These are phyloP conservation scores for Xylaria sp. DNA, from an alignment of 2,329 filamentous ascomycete genomes.

Conservation along the genomic window DNA sequence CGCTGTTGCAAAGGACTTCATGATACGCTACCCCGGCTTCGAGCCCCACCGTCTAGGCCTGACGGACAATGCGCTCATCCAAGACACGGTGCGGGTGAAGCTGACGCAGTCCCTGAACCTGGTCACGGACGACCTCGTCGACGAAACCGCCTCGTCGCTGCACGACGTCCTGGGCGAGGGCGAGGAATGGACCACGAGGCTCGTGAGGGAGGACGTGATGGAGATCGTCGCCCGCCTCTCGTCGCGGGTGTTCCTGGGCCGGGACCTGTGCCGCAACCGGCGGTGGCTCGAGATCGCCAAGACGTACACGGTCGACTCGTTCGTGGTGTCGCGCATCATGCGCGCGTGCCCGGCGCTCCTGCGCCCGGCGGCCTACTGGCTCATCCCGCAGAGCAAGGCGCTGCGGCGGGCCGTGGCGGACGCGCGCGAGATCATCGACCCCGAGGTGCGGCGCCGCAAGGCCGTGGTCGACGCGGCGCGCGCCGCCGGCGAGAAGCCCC, in stretches of 20 bases:
- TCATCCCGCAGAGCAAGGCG: slow-evolving; percentile 45
- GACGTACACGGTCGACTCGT: slow-evolving; percentile 45
- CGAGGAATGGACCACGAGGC: slow-evolving; percentile 44
- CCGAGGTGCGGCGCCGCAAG: slow-evolving; percentile 37
- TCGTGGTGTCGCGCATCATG: slow-evolving; percentile 42
- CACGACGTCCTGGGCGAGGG: slow-evolving; percentile 37
- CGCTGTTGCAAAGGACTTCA: slow-evolving; percentile 37
- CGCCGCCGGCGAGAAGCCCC: slow-evolving; percentile 34
- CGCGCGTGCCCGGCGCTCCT: slow-evolving; percentile 44
- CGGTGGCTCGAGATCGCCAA: slow-evolving; percentile 50
- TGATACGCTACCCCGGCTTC: slow-evolving; percentile 39
- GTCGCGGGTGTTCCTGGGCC: slow-evolving; percentile 52
- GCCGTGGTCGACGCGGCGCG: slow-evolving; percentile 30
- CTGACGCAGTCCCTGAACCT: slow-evolving; percentile 39
- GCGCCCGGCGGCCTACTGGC: slow-evolving; percentile 47
- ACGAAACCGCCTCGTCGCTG: slow-evolving; percentile 39
- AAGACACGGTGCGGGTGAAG: slow-evolving; percentile 38
- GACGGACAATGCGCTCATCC: slow-evolving; percentile 31
- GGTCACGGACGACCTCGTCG: slow-evolving; percentile 40
- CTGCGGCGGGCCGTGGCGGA: slow-evolving; percentile 43
- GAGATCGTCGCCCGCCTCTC: slow-evolving; percentile 52
- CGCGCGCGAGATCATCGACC: slow-evolving; percentile 40
- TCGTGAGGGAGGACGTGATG: slow-evolving; percentile 42
- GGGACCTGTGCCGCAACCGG: slow-evolving; percentile 47
- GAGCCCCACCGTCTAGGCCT: slow-evolving; percentile 33